Percentiles rank a stretch among this genome's conserved stretches.
phyloP scores from a whole-genome alignment of 768 basidiomycete genomes.

The Tephrocybe sp. region DNA sequence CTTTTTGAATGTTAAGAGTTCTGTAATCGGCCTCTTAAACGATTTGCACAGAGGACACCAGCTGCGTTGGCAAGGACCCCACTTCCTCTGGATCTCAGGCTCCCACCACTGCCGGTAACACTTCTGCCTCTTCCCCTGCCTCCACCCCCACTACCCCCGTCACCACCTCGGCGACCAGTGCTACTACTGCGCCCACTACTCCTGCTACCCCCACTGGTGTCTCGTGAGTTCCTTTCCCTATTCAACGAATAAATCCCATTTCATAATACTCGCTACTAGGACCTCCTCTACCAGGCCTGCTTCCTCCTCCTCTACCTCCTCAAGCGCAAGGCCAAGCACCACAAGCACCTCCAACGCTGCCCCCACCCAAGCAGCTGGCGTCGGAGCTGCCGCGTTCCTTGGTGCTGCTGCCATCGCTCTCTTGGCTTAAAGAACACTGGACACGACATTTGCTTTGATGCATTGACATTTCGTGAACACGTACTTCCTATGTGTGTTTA shows the following conservation, averaged over 20 bases:
- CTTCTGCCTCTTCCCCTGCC: constrained; percentile 16
- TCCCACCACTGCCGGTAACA: constrained; percentile 13
- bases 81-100: constrained; percentile 16
- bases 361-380: constrained; percentile 27
- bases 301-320: constrained; percentile 1
- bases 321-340: constrained; percentile 12
- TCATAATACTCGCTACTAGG: too few species aligned
- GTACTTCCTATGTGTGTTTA: constrained; percentile 12
- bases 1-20: not conserved
- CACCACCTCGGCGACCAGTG: constrained; percentile 10
- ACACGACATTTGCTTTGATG: constrained; percentile 3
- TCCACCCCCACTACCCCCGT: constrained; percentile 7
- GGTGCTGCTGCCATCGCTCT: constrained; percentile 44
- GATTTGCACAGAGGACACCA: constrained; percentile 27
- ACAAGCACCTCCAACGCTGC: constrained; percentile 26
- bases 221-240: constrained; percentile 1
- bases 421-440: constrained; percentile 30
- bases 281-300: not conserved
- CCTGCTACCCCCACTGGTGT: constrained; percentile 11
- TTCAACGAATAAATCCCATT: too few species aligned
- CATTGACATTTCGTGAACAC: constrained; percentile 9
- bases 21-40: not conserved
- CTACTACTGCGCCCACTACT: constrained; percentile 12
- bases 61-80: constrained; percentile 32
- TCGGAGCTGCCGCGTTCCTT: constrained; percentile 40